Evolutionary conservation across 1,139 yeast species (phyloP).

Genomic region (Scheffersomyces titani): DNA sequence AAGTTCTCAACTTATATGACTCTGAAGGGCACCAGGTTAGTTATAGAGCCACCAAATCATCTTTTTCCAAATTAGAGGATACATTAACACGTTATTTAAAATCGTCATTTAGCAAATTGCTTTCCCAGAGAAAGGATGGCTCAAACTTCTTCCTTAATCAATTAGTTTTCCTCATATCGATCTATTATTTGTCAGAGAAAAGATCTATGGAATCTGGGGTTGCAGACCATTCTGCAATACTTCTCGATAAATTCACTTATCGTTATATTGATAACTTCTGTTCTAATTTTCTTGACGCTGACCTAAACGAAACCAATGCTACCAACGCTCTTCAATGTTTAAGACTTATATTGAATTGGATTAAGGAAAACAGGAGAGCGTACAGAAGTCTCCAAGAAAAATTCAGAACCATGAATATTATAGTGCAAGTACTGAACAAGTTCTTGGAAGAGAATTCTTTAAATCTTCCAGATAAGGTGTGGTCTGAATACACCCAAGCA

Average conservation of each 20-base stretch:
- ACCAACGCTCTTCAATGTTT: constrained; percentile 24
- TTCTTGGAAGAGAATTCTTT: constrained; percentile 11
- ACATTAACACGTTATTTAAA: constrained; percentile 19
- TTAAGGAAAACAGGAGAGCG: constrained; percentile 46
- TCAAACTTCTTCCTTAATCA: constrained; percentile 22
- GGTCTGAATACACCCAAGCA: constrained; percentile 1
- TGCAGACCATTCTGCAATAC: constrained; percentile 11
- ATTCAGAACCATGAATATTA: constrained; percentile 24
- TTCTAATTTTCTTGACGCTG: constrained; percentile 17
- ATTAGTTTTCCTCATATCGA: constrained; percentile 24
- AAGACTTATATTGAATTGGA: constrained; percentile 57
- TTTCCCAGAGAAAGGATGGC: constrained; percentile 6
- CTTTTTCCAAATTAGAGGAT: constrained; percentile 27
- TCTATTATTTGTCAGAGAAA: constrained; percentile 15
- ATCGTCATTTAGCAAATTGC: constrained; percentile 7
- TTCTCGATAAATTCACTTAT: constrained; percentile 20
- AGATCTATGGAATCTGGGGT: constrained; percentile 7
- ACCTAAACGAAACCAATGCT: constrained; percentile 18
- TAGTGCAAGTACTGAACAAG: constrained; percentile 34
- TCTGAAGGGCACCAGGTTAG: constrained; percentile 30
- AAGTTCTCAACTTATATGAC: constrained; percentile 30
- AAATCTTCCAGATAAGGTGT: background rate
- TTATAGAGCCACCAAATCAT: constrained; percentile 23
- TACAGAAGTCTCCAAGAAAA: constrained; percentile 38
- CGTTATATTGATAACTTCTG: constrained; percentile 38